Evolutionary conservation across 2,329 filamentous ascomycete genomes (phyloP), one percentile per base, ranked within the genome.

Genomic region (Shiraia sp.): DNA sequence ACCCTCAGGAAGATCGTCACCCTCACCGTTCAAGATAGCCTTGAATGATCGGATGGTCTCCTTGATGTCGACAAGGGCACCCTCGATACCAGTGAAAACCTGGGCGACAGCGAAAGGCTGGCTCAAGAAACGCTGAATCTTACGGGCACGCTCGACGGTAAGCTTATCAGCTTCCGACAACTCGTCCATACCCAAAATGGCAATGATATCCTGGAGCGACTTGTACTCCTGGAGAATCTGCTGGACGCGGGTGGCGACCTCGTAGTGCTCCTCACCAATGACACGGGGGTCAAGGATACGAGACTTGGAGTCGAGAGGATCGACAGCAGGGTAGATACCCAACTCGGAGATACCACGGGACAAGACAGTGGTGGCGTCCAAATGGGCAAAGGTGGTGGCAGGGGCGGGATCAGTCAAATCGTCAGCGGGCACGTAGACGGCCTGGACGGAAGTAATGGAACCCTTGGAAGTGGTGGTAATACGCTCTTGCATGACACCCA

Each of bases 211-310:
- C 82, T 99, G 93, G 63, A 99, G 90, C 57, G 92, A 97, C 88
- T 97, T 97, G 88, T 99, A 99, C 83, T 97, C 93, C 81, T 99
- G 93, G 74, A 99, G 87, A 79, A 96, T 97, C 81, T 96, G 90
- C 83, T 99, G 93, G 71, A 99, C 93, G 67, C 86, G 86, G 75
- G 88, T 88, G 75, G 93, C 93, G 68, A 85, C 92, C 53, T 90
- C 75, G 86, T 99, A 99, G 84, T 99, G 93, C 53, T 99, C 93
- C 72, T 97, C 82, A 75, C 93, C 93, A 70, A 99, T 88, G 72
- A 99, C 85, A 88, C 93, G 91, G 77, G 93, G 90, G 81, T 97
- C 93, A 72, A 99, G 82, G 88, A 99, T 96, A 85, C 93, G 91
- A 61, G 91, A 97, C 80, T 96, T 96, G 75, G 91, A 96, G 81